Evolutionary conservation across 2,329 filamentous ascomycete genomes (phyloP), one percentile per base, ranked within the genome.

Genomic region (Aspergillus pseudoterreus): DNA sequence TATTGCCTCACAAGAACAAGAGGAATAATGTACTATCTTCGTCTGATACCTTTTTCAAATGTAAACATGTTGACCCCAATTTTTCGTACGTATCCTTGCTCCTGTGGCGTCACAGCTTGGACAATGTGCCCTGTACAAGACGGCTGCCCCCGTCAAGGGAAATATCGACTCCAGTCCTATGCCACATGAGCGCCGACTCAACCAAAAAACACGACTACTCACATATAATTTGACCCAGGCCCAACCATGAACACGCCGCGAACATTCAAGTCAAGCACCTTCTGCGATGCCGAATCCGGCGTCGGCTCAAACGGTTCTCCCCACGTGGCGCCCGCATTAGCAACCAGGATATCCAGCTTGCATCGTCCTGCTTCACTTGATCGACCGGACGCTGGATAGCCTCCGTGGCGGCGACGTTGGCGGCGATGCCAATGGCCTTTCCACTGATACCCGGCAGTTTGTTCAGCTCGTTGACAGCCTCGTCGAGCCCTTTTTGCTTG

Each of bases 281-380:
- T 55, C 36, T 52, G 46, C 36, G 45, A 52, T 21, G 52, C 52
- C 49, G 49, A 50, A 43, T 55, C 52, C 4, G 52, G 52, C 3
- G 49, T 49, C 3, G 49, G 43, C 46, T 55, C 52, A 14, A 55
- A 55, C n/a, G 52, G 52, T 4, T 49, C 52, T 1, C 52, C 52
- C 52, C 52, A 55, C 6, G 52, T 52, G 9, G 52, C 52, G 10
- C 52, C 52, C 2, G 52, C 52, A 14, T 55, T 55, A 2, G 52
- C 52, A 17, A 55, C 19, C 3, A 55, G 49, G 14, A 55, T 55
- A 17, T 55, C 49, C 2, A 55, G 46, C 43, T 47, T 43, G 10
- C 43, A 17, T 21, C 49, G 27, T 24, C 14, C 3, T 30, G 1
- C 30, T 50, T 35, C 21, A 55, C 46, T 11, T 52, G 12, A 14